phyloP scores from a whole-genome alignment of 805 yeast genomes.

The Pichia paraexigua region DNA sequence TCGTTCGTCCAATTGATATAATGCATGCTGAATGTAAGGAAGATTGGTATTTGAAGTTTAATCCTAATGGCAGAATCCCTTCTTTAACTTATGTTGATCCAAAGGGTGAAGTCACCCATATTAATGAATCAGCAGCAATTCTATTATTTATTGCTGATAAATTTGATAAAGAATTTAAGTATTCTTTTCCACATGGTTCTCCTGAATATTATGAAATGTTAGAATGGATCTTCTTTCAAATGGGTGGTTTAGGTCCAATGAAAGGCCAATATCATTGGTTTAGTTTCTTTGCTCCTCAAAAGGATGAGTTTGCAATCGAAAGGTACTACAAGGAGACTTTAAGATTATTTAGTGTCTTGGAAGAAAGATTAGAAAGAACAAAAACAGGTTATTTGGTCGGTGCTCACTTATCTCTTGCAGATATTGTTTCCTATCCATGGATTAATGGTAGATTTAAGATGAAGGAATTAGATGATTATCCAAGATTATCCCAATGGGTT shows the following conservation, averaged over 20 bases:
- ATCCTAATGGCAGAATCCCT: constrained; percentile 62
- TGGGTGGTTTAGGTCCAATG: constrained; percentile 55
- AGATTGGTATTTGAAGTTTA: constrained; percentile 47
- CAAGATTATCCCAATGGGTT: constrained; percentile 35
- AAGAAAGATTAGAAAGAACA: constrained; percentile 40
- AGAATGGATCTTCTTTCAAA: constrained; percentile 49
- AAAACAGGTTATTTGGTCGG: constrained; percentile 52
- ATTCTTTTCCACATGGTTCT: constrained; percentile 32
- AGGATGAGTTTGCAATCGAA: constrained; percentile 45
- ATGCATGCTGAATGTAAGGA: constrained; percentile 40
- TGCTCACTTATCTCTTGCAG: constrained; percentile 51
- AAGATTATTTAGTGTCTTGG: constrained; percentile 47
- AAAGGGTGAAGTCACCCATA: constrained; percentile 35
- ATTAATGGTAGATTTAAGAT: constrained; percentile 15
- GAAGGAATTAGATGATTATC: constrained; percentile 27
- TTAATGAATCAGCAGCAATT: constrained; percentile 58
- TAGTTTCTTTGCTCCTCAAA: constrained; percentile 36
- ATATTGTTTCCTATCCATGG: constrained; percentile 46
- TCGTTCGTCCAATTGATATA: constrained; percentile 36
- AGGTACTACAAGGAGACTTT: constrained; percentile 45
- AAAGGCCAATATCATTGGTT: constrained; percentile 56
- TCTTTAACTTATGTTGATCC: constrained; percentile 34
- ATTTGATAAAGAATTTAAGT: constrained; percentile 48
- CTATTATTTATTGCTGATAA: constrained; percentile 50
- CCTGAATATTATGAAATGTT: constrained; percentile 42